Evolutionary conservation across 805 yeast genomes (phyloP).

Genomic region (Schizosaccharomyces octosporus): DNA sequence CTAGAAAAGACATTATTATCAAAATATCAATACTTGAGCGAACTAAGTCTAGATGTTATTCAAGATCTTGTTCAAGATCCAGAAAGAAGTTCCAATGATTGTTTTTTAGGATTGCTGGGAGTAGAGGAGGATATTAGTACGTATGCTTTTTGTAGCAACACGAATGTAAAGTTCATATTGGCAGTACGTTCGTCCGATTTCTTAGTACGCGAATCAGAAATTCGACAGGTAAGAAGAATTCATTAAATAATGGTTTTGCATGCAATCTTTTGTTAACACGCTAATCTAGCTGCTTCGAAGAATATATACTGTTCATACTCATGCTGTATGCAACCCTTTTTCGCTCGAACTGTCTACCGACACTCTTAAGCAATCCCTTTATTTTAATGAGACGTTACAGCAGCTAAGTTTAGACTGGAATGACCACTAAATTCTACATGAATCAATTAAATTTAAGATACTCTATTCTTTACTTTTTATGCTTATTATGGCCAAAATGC

Average conservation of each 20-base stretch:
- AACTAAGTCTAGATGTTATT: not conserved
- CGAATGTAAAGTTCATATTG: not conserved
- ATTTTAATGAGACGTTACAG: not conserved
- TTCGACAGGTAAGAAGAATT: not conserved
- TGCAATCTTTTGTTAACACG: not conserved
- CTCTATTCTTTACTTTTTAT: too few species aligned
- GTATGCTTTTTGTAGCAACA: not conserved
- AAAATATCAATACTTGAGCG: not conserved
- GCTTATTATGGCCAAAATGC: too few species aligned
- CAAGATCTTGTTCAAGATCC: not conserved
- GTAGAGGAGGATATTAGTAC: not conserved
- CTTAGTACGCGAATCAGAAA: not conserved
- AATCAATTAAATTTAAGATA: too few species aligned
- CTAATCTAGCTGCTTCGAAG: not conserved
- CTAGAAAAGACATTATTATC: not conserved
- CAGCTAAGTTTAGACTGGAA: not conserved
- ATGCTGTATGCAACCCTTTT: not conserved
- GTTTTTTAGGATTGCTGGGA: not conserved
- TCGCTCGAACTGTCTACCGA: not conserved
- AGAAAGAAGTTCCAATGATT: not conserved
- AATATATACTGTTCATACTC: not conserved
- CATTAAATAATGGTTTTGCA: too few species aligned
- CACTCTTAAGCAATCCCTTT: not conserved
- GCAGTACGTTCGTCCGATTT: not conserved
- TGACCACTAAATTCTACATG: not conserved